phyloP scores from a whole-genome alignment of 1,139 yeast species.

The Magnusiomyces fungicola region DNA sequence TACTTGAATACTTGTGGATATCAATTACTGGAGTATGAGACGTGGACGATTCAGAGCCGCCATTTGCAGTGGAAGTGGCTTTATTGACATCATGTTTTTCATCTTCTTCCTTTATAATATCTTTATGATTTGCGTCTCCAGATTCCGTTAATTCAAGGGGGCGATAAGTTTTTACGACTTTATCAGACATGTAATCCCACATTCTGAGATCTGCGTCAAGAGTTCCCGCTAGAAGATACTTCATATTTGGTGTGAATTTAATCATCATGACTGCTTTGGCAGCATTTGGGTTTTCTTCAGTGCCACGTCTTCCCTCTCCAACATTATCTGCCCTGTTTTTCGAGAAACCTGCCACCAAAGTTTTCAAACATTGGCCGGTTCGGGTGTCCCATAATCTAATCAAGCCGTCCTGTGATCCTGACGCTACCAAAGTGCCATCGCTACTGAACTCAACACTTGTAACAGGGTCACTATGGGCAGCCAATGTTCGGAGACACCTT shows the following conservation, averaged over 20 bases:
- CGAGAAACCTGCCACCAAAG: constrained; percentile 50
- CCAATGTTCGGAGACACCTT: constrained; percentile 63
- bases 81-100: constrained; percentile 7
- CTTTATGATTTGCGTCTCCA: constrained; percentile 15
- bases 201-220: constrained; percentile 75
- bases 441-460: constrained; percentile 63
- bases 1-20: constrained; percentile 27
- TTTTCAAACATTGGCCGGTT: constrained; percentile 86
- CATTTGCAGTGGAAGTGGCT: constrained; percentile 17
- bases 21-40: constrained; percentile 27
- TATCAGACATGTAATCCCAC: constrained; percentile 50
- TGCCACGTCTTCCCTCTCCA: not conserved
- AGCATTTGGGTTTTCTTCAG: not conserved
- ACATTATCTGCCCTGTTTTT: not conserved
- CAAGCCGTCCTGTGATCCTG: constrained; percentile 88
- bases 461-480: constrained; percentile 93
- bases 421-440: constrained; percentile 76
- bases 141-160: constrained; percentile 18
- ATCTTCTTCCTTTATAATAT: not conserved
- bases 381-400: constrained; percentile 80
- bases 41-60: not conserved
- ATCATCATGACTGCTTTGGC: constrained; percentile 42
- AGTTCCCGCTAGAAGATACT: constrained; percentile 68
- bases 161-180: constrained; percentile 32
- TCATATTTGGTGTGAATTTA: constrained; percentile 73